Evolutionary conservation across 805 yeast species (phyloP).

Genomic region (Zygotorulaspora danielsina): DNA sequence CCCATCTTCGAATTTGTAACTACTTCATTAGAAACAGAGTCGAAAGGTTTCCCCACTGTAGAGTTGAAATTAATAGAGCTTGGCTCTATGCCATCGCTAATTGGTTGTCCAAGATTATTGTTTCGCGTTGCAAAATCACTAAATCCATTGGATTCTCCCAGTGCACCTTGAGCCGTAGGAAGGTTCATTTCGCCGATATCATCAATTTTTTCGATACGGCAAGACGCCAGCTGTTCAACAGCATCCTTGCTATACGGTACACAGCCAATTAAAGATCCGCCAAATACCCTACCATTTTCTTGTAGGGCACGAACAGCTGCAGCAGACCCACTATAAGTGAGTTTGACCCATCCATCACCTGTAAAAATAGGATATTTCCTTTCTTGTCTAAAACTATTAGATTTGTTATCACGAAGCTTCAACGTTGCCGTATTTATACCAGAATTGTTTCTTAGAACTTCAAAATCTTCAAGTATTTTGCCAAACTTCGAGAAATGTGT

Average conservation of each 20-base stretch:
- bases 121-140: neutral
- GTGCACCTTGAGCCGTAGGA: slow-evolving; percentile 8
- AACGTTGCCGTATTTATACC: slow-evolving; percentile 32
- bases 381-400: slow-evolving; percentile 8
- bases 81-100: neutral
- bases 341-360: slow-evolving; percentile 87
- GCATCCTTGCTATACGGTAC: slow-evolving; percentile 60
- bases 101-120: neutral
- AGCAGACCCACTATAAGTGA: slow-evolving; percentile 71
- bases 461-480: slow-evolving; percentile 68
- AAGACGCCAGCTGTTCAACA: slow-evolving; percentile 52
- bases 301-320: slow-evolving; percentile 80
- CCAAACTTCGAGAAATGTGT: slow-evolving; percentile 79
- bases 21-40: slow-evolving; percentile 1
- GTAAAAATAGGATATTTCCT: slow-evolving; percentile 64
- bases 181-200: slow-evolving; percentile 28
- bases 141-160: slow-evolving; percentile 2
- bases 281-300: slow-evolving; percentile 72
- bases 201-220: slow-evolving; percentile 31
- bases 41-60: neutral
- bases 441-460: slow-evolving; percentile 37
- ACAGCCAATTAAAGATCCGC: slow-evolving; percentile 63
- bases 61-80: neutral
- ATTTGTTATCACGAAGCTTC: slow-evolving; percentile 19
- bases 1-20: slow-evolving; percentile 11